A percentile compares a stretch with the other conserved stretches of the same genome.
phyloP scores from a whole-genome alignment of 2,329 filamentous ascomycete genomes.

The Apiospora malaysiana region DNA sequence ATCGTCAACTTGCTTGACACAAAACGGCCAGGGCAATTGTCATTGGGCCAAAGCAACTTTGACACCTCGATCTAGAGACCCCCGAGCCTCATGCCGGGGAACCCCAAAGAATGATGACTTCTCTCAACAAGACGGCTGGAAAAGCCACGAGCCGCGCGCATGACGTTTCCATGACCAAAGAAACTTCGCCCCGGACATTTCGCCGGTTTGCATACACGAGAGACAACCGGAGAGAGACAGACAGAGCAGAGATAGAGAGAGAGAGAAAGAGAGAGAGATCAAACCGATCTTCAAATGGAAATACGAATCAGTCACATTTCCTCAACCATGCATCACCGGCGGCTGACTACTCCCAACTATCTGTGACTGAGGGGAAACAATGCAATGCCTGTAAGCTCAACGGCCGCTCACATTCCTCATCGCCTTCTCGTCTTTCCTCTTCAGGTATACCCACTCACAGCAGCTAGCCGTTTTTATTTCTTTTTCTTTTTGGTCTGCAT shows the following conservation, averaged over 20 bases:
- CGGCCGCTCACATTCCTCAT: background rate
- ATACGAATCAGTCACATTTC: background rate
- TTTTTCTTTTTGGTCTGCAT: background rate
- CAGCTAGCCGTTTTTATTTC: background rate
- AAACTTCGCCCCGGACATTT: too few relatives aligned
- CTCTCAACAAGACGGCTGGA: constrained; percentile 11
- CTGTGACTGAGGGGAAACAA: background rate
- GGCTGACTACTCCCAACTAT: background rate
- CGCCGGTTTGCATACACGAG: background rate
- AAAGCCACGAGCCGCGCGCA: background rate
- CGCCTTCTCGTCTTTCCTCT: background rate
- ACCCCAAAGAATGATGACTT: background rate
- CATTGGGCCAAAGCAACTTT: constrained; percentile 2
- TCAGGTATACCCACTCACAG: background rate
- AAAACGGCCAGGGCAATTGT: background rate
- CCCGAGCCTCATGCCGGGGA: background rate
- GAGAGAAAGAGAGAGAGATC: background rate
- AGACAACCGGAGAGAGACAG: background rate
- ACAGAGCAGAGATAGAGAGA: too few relatives aligned
- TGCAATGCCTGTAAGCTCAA: background rate
- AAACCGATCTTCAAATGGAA: background rate
- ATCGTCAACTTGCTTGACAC: background rate
- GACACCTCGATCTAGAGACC: constrained; percentile 1
- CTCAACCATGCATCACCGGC: background rate
- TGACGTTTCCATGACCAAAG: constrained; percentile 6